A percentile compares a stretch with the other conserved stretches of the same genome.
phyloP scores from a whole-genome alignment of 129 eudicot genomes.

The Chrysanthemum makinoi region DNA sequence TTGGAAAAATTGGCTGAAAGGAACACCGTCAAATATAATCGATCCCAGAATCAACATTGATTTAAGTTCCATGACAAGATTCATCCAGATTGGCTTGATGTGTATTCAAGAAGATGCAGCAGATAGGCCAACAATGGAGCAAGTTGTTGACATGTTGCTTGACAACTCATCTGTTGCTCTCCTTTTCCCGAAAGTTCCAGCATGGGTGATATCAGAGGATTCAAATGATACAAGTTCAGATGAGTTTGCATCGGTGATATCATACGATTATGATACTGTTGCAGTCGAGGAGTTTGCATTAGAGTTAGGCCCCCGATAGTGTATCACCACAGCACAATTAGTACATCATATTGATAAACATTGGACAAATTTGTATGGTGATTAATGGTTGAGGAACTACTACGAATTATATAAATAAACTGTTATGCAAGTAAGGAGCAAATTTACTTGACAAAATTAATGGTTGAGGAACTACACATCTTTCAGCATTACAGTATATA shows the following conservation, averaged over 20 bases:
- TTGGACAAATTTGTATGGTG: too few relatives aligned
- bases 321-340: background rate
- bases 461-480: too few relatives aligned
- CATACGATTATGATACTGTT: background rate
- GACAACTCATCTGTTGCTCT: background rate
- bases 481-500: too few relatives aligned
- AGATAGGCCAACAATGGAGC: constrained; percentile 1
- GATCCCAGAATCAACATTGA: background rate
- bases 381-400: too few relatives aligned
- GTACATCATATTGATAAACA: too few relatives aligned
- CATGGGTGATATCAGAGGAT: background rate
- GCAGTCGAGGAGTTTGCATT: constrained; percentile 11
- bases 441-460: too few relatives aligned
- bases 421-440: too few relatives aligned
- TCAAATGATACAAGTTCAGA: background rate
- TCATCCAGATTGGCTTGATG: constrained; percentile 15
- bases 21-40: background rate
- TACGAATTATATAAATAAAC: too few relatives aligned
- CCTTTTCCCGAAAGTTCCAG: background rate
- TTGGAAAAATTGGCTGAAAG: constrained; percentile 1
- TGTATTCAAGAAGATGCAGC: background rate
- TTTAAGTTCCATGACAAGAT: constrained; percentile 17
- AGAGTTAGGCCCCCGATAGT: too few relatives aligned
- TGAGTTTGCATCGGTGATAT: background rate
- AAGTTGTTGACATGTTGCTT: constrained; percentile 12